Conservation (phyloP, 495 filamentous ascomycete species). For the Penicillium alfredii region DNA sequence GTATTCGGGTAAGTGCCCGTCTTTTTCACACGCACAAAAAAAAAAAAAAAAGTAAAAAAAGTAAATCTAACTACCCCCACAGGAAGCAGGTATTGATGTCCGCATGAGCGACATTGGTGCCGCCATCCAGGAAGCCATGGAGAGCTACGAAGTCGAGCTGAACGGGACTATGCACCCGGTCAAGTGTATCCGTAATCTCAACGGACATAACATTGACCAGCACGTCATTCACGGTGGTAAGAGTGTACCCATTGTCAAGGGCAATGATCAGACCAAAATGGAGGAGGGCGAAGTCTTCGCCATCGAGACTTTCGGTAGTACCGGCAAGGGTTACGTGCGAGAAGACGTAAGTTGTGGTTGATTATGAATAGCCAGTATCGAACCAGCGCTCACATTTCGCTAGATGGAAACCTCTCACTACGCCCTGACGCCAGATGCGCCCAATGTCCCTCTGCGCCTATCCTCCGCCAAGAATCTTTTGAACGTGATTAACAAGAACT, state of each 20-base stretch:
- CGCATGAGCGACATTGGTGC: constrained; percentile 71
- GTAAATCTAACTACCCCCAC: too few species aligned
- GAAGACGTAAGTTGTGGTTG: constrained; percentile 62
- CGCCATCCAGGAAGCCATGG: constrained; percentile 80
- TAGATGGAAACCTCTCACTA: constrained; percentile 73
- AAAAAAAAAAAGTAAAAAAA: too few species aligned
- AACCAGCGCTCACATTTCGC: constrained; percentile 9
- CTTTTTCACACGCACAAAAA: too few species aligned
- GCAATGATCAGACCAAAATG: constrained; percentile 76
- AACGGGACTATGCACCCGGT: constrained; percentile 72
- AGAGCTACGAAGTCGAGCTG: constrained; percentile 79
- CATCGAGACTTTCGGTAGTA: constrained; percentile 91
- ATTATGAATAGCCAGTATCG: too few species aligned
- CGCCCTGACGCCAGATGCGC: constrained; percentile 56
- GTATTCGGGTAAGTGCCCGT: constrained; percentile 49
- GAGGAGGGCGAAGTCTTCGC: constrained; percentile 91
- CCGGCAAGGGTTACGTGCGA: constrained; percentile 76
- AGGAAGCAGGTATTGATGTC: constrained; percentile 77
- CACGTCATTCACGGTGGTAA: constrained; percentile 86
- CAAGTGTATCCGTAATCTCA: constrained; percentile 82
- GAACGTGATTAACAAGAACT: constrained; percentile 87
- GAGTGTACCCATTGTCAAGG: constrained; percentile 86
- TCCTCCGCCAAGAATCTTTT: constrained; percentile 75
- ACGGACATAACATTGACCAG: constrained; percentile 80
- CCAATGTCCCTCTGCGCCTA: constrained; percentile 60